These are phyloP conservation scores for Pichia kudriavzevii DNA, from an alignment of 1,139 yeast species.

Conservation along the genomic window DNA sequence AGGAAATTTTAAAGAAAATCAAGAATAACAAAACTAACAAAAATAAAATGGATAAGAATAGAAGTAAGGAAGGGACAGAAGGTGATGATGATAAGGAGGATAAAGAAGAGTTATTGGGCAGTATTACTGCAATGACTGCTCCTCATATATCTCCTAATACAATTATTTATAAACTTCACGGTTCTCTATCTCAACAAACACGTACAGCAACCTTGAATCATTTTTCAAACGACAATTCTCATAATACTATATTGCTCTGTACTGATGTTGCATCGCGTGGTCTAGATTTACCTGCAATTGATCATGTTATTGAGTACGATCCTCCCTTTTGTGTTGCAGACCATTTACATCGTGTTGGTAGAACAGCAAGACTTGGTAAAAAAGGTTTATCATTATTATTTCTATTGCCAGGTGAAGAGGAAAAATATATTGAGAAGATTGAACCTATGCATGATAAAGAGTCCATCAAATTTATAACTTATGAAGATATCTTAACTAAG, in stretches of 20 bases:
- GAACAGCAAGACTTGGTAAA: constrained; percentile 97
- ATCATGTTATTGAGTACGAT: constrained; percentile 93
- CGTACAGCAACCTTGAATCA: constrained; percentile 71
- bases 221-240: constrained; percentile 36
- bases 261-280: constrained; percentile 97
- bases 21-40: constrained; percentile 1
- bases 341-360: constrained; percentile 90
- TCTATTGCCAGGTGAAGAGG: constrained; percentile 82
- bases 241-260: constrained; percentile 59
- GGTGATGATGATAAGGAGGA: constrained; percentile 25
- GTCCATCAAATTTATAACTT: constrained; percentile 41
- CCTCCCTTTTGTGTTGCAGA: constrained; percentile 85
- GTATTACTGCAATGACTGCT: constrained; percentile 41
- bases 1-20: constrained; percentile 8
- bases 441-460: constrained; percentile 56
- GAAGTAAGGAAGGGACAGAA: constrained; percentile 16
- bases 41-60: constrained; percentile 16
- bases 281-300: constrained; percentile 89
- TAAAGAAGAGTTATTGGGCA: constrained; percentile 14
- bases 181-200: constrained; percentile 75
- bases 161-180: constrained; percentile 72
- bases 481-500: constrained; percentile 44
- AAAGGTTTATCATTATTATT: constrained; percentile 69
- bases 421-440: constrained; percentile 62
- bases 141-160: constrained; percentile 42